phyloP scores from a whole-genome alignment of 345 rosid genomes.

The Populus simonii region DNA sequence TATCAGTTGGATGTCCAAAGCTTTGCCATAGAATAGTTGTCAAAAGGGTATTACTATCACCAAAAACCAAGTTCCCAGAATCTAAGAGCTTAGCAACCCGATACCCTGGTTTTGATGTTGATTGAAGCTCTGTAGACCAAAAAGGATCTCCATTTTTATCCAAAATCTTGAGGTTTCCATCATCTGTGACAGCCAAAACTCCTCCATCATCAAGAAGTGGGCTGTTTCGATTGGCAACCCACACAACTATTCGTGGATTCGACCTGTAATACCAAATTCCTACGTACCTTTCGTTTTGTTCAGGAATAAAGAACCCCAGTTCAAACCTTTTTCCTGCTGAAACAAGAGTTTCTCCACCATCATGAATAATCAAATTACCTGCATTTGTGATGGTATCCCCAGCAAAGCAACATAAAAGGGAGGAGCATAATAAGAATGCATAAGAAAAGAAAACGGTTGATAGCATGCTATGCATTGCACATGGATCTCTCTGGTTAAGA shows the following conservation, averaged over 20 bases:
- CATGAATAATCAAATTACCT: not conserved
- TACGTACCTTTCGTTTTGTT: slow-evolving; percentile 37
- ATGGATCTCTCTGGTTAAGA: too few species aligned
- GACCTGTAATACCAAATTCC: slow-evolving; percentile 14
- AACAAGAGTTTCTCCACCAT: slow-evolving; percentile 18
- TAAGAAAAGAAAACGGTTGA: not conserved
- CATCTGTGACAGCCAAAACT: slow-evolving; percentile 13
- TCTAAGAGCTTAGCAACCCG: not conserved
- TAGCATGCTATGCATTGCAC: not conserved
- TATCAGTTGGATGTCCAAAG: slow-evolving; percentile 52
- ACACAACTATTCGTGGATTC: not conserved
- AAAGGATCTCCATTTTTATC: slow-evolving; percentile 27
- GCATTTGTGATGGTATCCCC: slow-evolving; percentile 15
- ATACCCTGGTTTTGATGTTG: not conserved
- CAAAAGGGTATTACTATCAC: not conserved
- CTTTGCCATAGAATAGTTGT: slow-evolving; percentile 6
- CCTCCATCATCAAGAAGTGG: slow-evolving; percentile 24
- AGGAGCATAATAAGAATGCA: not conserved
- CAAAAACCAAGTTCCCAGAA: not conserved
- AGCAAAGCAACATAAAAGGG: not conserved
- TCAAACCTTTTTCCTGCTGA: slow-evolving; percentile 22
- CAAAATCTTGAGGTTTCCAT: slow-evolving; percentile 33
- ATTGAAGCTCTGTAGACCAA: slow-evolving; percentile 5
- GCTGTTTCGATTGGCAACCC: slow-evolving; percentile 45
- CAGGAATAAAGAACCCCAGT: slow-evolving; percentile 44